phyloP scores from a whole-genome alignment of 768 basidiomycete genomes.

The Tremella yokohamensis region DNA sequence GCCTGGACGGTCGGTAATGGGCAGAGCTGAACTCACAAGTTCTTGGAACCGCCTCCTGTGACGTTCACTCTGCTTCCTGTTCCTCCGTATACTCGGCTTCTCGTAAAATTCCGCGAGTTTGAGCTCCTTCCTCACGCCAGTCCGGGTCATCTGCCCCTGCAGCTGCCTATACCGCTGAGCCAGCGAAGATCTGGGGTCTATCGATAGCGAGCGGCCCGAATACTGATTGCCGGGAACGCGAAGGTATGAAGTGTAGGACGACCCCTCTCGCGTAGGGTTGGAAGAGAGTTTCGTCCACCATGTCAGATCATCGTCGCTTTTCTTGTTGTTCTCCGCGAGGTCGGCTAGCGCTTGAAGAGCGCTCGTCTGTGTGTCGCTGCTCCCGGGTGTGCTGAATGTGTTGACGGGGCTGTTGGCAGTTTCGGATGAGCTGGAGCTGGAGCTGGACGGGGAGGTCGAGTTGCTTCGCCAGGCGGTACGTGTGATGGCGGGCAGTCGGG shows the following conservation, averaged over 20 bases:
- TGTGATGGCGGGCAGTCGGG: too few species aligned
- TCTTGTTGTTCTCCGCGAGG: neutral
- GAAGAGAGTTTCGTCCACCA: neutral
- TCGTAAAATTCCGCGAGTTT: slow-evolving; percentile 9
- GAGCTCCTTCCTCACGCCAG: slow-evolving; percentile 4
- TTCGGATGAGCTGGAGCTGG: neutral
- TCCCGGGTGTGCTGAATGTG: neutral
- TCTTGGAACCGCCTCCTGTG: slow-evolving; percentile 13
- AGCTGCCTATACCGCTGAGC: neutral
- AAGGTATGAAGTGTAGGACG: neutral
- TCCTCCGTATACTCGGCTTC: slow-evolving; percentile 11
- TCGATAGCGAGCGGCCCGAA: neutral
- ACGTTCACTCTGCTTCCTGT: slow-evolving; percentile 9
- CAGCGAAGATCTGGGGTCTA: neutral
- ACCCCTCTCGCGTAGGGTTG: neutral
- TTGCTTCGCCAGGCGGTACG: too few species aligned
- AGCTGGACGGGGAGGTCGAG: too few species aligned
- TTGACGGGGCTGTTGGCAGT: neutral
- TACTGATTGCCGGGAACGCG: neutral
- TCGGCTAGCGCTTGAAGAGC: neutral
- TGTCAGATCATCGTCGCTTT: neutral
- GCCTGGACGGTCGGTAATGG: neutral
- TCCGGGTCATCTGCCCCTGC: slow-evolving; percentile 4
- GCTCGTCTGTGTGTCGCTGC: neutral
- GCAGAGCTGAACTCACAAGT: slow-evolving; percentile 6